These are phyloP conservation scores for Podila horticola DNA, from an alignment of 192 early-diverging fungal species.

Conservation along the genomic window DNA sequence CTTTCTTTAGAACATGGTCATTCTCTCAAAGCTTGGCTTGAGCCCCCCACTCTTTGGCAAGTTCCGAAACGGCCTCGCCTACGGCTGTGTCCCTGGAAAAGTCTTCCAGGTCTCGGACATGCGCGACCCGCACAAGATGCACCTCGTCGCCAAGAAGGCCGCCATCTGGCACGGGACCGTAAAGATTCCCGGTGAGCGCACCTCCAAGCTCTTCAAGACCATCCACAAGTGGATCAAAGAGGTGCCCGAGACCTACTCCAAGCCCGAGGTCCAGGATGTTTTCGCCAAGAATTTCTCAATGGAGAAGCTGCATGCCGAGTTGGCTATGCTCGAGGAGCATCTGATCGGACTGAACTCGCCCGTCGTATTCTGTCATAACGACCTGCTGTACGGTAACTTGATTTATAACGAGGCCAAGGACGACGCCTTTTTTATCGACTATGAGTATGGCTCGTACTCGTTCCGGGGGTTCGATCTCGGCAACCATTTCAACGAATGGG, in stretches of 20 bases:
- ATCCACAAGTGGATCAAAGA: constrained; percentile 78
- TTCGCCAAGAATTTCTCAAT: constrained; percentile 67
- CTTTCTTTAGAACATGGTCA: constrained; percentile 77
- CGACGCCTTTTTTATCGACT: constrained; percentile 88
- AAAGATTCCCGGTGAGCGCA: constrained; percentile 39
- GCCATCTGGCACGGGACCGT: constrained; percentile 80
- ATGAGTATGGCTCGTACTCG: constrained; percentile 89
- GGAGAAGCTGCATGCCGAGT: constrained; percentile 50
- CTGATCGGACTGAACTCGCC: constrained; percentile 74
- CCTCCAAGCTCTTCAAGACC: constrained; percentile 72
- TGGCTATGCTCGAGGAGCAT: constrained; percentile 62
- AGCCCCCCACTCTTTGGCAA: constrained; percentile 84
- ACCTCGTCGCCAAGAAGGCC: constrained; percentile 80
- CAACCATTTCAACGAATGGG: constrained; percentile 95
- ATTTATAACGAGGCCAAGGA: constrained; percentile 73
- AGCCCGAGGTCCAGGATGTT: constrained; percentile 64
- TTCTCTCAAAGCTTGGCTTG: constrained; percentile 73
- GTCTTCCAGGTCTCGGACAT: constrained; percentile 81
- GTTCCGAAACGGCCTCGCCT: constrained; percentile 93
- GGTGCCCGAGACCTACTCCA: constrained; percentile 67
- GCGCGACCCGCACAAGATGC: constrained; percentile 74
- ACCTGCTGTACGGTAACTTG: constrained; percentile 91
- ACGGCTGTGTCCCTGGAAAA: constrained; percentile 85
- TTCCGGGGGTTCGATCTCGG: constrained; percentile 95
- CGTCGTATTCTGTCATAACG: constrained; percentile 94